Base-by-base conservation (phyloP, 2,329 filamentous ascomycete species). In the Penicillium glabrum region DNA sequence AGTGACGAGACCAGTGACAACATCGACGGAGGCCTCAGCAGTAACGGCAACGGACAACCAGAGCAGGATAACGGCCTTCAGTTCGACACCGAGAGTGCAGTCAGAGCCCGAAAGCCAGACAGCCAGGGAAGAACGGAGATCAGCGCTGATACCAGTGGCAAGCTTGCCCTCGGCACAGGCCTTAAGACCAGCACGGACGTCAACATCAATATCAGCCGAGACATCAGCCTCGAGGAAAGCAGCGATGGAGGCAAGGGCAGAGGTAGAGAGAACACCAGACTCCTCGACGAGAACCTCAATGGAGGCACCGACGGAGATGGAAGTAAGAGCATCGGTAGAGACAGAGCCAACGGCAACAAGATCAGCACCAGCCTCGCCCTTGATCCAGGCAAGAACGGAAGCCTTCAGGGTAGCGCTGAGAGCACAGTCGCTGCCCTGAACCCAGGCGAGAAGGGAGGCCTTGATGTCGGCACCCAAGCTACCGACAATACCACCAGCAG, bases 51-150 rank as follows among this genome's bases (percentile, higher is more conserved):
- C 62, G 21, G 72, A 71, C 51, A 75, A 64, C 73, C 73, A 75
- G 61, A 72, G 65, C 31, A 73, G 57, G 46, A 75, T 61, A 47
- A 73, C 60, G 31, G 70, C 67, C 71, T 75, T 74, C 16, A 75
- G 67, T 54, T 75, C 69, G 53, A 64, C 71, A 45, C 69, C 70
- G 21, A 75, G 69, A 21, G 59, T 52, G 70, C 71, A 74, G 61
- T 58, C 57, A 29, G 64, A 63, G 55, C 68, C 62, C 37, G 68
- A 59, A 35, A 75, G 63, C 73, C 72, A 75, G 29, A 62, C 55
- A 48, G 69, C 65, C 31, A 75, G 65, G 45, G 68, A 54, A 57
- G 67, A 63, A 47, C 72, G 71, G 33, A 65, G 60, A 11, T 72
- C 70, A 54, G 64, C 50, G 47, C 61, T 64, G 10, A 75, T 54